phyloP scores from a whole-genome alignment of 225 moss, liverwort and hornwort genomes.

The Takakia lepidozioides region DNA sequence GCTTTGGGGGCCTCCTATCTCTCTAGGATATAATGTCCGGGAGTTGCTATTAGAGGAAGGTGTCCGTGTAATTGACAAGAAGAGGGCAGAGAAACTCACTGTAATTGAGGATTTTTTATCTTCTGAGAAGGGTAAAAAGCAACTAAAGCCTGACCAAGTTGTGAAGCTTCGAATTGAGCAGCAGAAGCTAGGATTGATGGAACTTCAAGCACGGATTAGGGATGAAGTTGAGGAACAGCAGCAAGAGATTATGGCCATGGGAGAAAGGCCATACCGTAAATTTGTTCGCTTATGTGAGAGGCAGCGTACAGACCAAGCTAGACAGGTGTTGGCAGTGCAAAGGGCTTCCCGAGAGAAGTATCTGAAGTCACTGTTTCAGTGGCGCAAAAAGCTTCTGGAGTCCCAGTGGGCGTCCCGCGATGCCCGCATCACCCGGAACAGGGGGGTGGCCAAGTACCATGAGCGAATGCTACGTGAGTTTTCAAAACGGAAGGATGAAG shows the following conservation, averaged over 20 bases:
- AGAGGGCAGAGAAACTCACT: conserved; percentile 61
- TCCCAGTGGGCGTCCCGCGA: conserved; percentile 91
- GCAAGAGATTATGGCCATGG: conserved; percentile 99
- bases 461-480: conserved; percentile 95
- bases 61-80: conserved; percentile 78
- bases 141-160: conserved; percentile 51
- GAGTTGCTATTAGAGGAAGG: conserved; percentile 91
- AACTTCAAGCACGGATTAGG: conserved; percentile 79
- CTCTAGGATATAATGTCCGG: conserved; percentile 81
- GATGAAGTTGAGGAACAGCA: conserved; percentile 99
- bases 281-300: conserved; percentile 98
- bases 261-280: conserved; percentile 93
- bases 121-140: conserved; percentile 47
- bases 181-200: conserved; percentile 84
- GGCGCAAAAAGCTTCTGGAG: conserved; percentile 95
- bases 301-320: conserved; percentile 66
- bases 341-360: conserved; percentile 82
- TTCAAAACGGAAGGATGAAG: conserved; percentile 94
- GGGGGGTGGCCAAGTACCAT: conserved; percentile 96
- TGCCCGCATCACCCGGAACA: conserved; percentile 85
- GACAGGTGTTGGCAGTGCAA: conserved; percentile 72
- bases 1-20: conserved; percentile 75
- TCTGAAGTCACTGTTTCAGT: conserved; percentile 77
- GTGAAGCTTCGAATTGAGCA: conserved; percentile 86
- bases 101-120: conserved; percentile 47